Evolutionary conservation across 129 eudicot genomes (phyloP), one percentile per base, ranked within the genome.

Genomic region (Saposhnikovia divaricata): DNA sequence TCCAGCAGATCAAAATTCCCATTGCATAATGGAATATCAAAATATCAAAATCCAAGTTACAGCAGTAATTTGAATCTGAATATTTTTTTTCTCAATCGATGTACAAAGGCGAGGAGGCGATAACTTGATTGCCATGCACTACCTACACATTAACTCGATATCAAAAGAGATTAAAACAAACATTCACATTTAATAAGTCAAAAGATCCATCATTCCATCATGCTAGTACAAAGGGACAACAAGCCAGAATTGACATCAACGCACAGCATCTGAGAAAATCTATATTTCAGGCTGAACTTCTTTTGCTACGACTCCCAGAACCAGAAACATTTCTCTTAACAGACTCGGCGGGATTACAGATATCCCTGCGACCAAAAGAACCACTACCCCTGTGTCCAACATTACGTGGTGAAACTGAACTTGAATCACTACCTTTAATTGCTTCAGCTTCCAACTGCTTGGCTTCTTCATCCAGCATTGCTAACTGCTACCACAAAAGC

Each of bases 381-480:
- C 87, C 76, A 83, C 87, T 84, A 38, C 89, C 95, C 74, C 92
- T 81, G 7, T 69, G 76, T 79, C 92, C 92, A 65, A 79, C 86
- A 50, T 68, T 83, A 16, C 91, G 85, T 1, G 93, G 98, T 31
- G 97, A 88, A 76, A 65, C 85, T 25, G 89, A 75, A 79, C 85
- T 88, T 86, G 91, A 50, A 42, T 84, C 92, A 8, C 72, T 73
- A 28, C 87, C 90, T 83, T 80, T 84, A 43, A 81, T 50, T 72
- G 69, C 83, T 82, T 90, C 97, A 42, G 85, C 78, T 87, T 96
- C 98, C 90, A 96, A 78, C 61, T 61, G 45, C 78, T 92, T 96
- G 81, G 97, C 96, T 88, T 96, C 99, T 79, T 87, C 95, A 9
- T 89, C 83, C 71, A 96, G 92, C 92, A 90, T 65, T 31, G 86